These are phyloP conservation scores for Elongisporangium undulatum DNA, from an alignment of 352 stramenopile species.

Conservation along the genomic window DNA sequence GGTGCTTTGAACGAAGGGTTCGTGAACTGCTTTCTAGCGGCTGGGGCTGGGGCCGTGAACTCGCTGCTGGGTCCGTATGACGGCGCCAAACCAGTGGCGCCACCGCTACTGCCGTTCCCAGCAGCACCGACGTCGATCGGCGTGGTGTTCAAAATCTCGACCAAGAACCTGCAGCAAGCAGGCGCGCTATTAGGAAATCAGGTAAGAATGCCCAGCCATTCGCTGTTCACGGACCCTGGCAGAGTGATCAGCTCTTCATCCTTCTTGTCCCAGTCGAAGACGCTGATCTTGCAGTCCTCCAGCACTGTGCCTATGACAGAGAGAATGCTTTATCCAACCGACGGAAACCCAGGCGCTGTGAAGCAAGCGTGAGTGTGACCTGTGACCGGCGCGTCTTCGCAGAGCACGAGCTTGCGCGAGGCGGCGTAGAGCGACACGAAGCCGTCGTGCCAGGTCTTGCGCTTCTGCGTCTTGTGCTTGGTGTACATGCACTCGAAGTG, in stretches of 20 bases:
- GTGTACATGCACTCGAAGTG: conserved; percentile 84
- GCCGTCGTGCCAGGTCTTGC: conserved; percentile 79
- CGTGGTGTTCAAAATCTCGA: conserved; percentile 68
- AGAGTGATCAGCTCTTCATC: conserved; percentile 56
- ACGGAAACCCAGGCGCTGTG: neutral
- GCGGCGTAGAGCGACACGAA: conserved; percentile 42
- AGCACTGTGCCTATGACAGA: conserved; percentile 35
- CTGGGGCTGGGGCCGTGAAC: neutral
- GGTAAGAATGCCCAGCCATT: conserved; percentile 1
- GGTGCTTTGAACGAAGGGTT: conserved; percentile 32
- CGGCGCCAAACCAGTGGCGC: neutral
- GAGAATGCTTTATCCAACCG: neutral
- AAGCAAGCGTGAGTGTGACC: too few species aligned
- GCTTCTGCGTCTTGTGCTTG: conserved; percentile 86
- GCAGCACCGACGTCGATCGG: conserved; percentile 20
- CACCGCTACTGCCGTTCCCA: conserved; percentile 6
- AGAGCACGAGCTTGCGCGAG: conserved; percentile 55
- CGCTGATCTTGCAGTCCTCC: conserved; percentile 50
- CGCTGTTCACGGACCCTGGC: conserved; percentile 35
- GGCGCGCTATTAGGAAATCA: neutral
- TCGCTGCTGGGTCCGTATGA: neutral
- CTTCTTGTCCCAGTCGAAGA: conserved; percentile 50
- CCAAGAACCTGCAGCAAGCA: conserved; percentile 38
- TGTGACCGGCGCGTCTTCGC: conserved; percentile 38
- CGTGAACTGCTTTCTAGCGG: neutral